Evolutionary conservation across 2,329 filamentous ascomycete genomes (phyloP), one percentile per base, ranked within the genome.

Genomic region (Hymenoscyphus occultus): DNA sequence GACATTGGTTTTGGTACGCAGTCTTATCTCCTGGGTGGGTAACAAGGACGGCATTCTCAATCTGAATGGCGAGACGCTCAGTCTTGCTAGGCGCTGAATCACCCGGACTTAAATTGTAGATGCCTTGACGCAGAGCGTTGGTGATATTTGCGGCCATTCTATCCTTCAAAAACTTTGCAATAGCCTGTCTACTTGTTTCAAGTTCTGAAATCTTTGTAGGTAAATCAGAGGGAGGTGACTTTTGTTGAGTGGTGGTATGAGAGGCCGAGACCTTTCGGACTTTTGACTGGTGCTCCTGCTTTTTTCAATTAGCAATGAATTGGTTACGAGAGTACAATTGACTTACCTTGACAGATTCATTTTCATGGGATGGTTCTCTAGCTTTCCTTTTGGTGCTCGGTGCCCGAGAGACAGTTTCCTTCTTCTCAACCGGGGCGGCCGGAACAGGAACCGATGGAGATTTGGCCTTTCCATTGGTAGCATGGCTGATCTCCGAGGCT

Each of bases 31-130:
- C 35, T 0, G 81, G 80, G 64, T 88, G 84, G 0, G 81, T 82
- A 67, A 85, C 84, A 64, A 83, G 80, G 14, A 88, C 84, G 3
- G 86, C 86, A 72, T 92, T 86, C 79, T 97, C 93, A 67, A 98
- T 90, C 69, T 92, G 85, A 32, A 97, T 79, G 14, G 90, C 91
- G 57, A 93, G 83, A 28, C 84, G 84, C 73, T 90, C 88, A 12
- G 90, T 88, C 65, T 91, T 80, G 10, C 83, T 82, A 59, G 89
- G 86, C 14, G 85, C 81, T 0, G 86, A 86, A 63, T 87, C 82
- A 58, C 85, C 89, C 60, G 88, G 83, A 1, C 87, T 83, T 19
- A 93, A 78, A 32, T 80, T 79, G 70, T 89, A 88, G 10, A 85
- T 80, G 16, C 86, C 84, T 63, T 85, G 82, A 76, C 92, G 91